Conservation (phyloP, 768 basidiomycete species). For the Asterophora parasitica region DNA sequence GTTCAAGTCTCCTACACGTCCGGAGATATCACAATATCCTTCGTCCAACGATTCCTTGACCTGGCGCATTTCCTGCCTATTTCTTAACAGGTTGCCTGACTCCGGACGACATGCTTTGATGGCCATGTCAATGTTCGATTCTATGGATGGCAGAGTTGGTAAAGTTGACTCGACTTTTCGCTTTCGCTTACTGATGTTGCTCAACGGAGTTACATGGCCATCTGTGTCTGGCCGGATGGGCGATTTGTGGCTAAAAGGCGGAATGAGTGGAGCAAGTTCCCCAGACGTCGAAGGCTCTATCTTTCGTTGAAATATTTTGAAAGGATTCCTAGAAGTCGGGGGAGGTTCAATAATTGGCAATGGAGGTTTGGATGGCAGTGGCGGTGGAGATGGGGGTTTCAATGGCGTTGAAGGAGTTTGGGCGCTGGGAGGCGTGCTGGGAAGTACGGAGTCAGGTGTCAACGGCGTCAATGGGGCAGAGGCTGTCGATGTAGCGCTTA, state of each 20-base stretch:
- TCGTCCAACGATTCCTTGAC: slow-evolving; percentile 75
- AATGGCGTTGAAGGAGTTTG: neutral
- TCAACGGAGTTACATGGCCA: slow-evolving; percentile 31
- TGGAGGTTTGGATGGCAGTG: slow-evolving; percentile 4
- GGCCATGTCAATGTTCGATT: slow-evolving; percentile 66
- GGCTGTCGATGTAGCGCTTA: neutral
- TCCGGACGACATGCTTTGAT: slow-evolving; percentile 71
- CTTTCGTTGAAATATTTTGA: slow-evolving; percentile 8
- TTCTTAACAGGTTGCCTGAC: slow-evolving; percentile 53
- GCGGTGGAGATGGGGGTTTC: slow-evolving; percentile 1
- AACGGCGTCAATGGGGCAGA: slow-evolving; percentile 10
- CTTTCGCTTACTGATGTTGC: slow-evolving; percentile 36
- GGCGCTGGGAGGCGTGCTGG: slow-evolving; percentile 4
- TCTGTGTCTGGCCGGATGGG: slow-evolving; percentile 12
- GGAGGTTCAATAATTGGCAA: neutral
- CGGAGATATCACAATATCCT: slow-evolving; percentile 79
- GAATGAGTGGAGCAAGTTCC: slow-evolving; percentile 14
- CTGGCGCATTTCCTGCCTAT: slow-evolving; percentile 61
- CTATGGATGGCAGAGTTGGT: slow-evolving; percentile 24
- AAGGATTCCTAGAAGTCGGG: slow-evolving; percentile 10
- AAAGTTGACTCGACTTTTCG: neutral
- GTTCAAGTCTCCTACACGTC: slow-evolving; percentile 53
- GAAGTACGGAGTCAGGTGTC: slow-evolving; percentile 1
- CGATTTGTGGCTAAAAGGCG: slow-evolving; percentile 8
- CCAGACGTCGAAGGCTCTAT: slow-evolving; percentile 4